Evolutionary conservation across 306 rosid genomes (phyloP), one percentile per base, ranked within the genome.

Genomic region (Prunus fruticosa): DNA sequence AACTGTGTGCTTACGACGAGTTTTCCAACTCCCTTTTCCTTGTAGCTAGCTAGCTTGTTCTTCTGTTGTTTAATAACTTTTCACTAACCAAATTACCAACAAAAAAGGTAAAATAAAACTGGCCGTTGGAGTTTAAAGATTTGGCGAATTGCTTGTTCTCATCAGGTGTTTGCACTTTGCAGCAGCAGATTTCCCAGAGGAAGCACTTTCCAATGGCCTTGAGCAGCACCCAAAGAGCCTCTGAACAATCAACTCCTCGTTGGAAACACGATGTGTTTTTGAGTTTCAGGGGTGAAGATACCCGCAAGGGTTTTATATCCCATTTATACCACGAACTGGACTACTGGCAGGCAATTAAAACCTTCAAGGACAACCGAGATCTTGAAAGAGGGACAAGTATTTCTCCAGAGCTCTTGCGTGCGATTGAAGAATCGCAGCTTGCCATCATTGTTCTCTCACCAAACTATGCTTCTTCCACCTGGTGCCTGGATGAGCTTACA

Each of bases 281-380:
- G 68, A 64, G 68, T 8, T 64, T 32, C 47, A 65, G 70, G 16
- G 70, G 70, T 41, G 51, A 3, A n/a, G 70, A 65, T 49, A 65
- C 70, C 15, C 70, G 51, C 16, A 38, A 11, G 16, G 70, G 70
- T 65, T 65, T 65, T 43, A n/a, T n/a, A n/a, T 65, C 70, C 16
- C 70, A 65, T 65, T 65, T 65, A 9, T 65, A 34, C 51, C 51
- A 11, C 70, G 51, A 41, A 65, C 28, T 65, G 10, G 16, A 38
- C 50, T 10, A 38, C 43, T 38, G 25, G 70, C 19, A 65, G 41
- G 18, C 16, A n/a, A 19, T 65, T 25, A 8, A 34, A 3, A 65
- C 70, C 11, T 65, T 65, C 70, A 38, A 34, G 19, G 70, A 65
- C 18, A 49, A 65, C 25, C 70, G 28, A n/a, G 70, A 38, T 15